Evolutionary conservation across 345 rosid species (phyloP), one percentile per base, ranked within the genome.

Genomic region (Euclidium syriacum): DNA sequence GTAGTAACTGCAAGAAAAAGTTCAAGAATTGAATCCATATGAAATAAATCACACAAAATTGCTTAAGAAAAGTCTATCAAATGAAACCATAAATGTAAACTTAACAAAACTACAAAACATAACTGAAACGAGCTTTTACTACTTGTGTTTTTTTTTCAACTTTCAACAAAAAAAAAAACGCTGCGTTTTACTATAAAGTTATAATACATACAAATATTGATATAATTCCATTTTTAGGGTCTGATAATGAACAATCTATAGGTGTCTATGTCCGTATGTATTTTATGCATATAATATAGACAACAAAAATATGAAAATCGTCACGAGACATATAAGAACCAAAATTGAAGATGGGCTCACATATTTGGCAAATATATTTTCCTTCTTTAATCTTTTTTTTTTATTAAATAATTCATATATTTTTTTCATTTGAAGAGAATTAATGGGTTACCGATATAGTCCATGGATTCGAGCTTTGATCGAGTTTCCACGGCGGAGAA

Each of bases 381-480:
- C n/a, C n/a, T n/a, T n/a, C n/a, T n/a, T n/a, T n/a, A n/a, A n/a
- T n/a, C n/a, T n/a, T n/a, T n/a, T n/a, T n/a, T n/a, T n/a, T n/a
- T n/a, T n/a, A n/a, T 20, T 44, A 50, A 11, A 40, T 1, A 7
- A 54, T 23, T 22, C 7, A 14, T 41, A 20, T 30, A 23, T 3
- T 12, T 18, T 25, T 66, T n/a, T n/a, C n/a, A n/a, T n/a, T n/a
- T n/a, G 32, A 33, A 14, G 25, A 62, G 70, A 22, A 29, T 70
- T 55, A 54, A 43, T 30, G 55, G 72, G 87, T 72, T 47, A 95
- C 99, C 99, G 51, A 80, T 66, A 78, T 88, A 95, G 74, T 95
- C 97, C 91, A 88, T 72, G 6, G 87, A 84, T 73, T 95, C 89
- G 29, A 95, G 97, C 73, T 73, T 80, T 24, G 90, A 85, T 74